Conservation (phyloP, 768 basidiomycete genomes). For the Boletus sp. region DNA sequence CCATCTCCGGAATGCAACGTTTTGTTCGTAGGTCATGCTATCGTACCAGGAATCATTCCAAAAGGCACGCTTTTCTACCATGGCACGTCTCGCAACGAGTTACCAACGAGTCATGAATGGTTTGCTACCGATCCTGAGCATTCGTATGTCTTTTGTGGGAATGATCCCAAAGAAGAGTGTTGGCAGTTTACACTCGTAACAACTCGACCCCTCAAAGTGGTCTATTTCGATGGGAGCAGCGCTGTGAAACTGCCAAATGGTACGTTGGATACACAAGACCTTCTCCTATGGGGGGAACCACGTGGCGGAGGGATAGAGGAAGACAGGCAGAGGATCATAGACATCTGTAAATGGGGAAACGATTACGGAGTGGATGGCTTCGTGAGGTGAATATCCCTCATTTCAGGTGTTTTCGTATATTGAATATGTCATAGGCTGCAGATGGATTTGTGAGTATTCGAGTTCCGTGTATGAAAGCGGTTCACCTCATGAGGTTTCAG, state of each 20-base stretch:
- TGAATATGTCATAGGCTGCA: constrained; percentile 40
- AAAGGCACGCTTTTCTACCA: constrained; percentile 36
- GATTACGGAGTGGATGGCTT: constrained; percentile 35
- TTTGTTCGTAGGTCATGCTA: constrained; percentile 5
- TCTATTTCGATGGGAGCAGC: constrained; percentile 30
- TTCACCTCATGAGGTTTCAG: constrained; percentile 18
- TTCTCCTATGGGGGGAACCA: constrained; percentile 31
- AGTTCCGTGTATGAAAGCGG: background rate
- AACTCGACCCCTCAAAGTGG: constrained; percentile 28
- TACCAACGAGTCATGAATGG: constrained; percentile 32
- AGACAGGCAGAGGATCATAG: constrained; percentile 27
- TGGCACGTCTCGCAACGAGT: constrained; percentile 12
- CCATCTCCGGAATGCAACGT: background rate
- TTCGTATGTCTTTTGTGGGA: constrained; percentile 38
- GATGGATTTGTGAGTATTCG: constrained; percentile 45
- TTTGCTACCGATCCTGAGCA: constrained; percentile 33
- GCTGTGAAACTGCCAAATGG: constrained; percentile 3
- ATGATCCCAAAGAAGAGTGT: constrained; percentile 11
- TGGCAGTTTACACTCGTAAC: constrained; percentile 32
- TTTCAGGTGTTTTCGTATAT: constrained; percentile 14
- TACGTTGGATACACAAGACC: constrained; percentile 37
- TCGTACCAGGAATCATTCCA: constrained; percentile 32
- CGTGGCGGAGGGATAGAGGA: constrained; percentile 14
- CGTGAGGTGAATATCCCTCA: constrained; percentile 25
- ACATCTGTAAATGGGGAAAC: constrained; percentile 36